Conservation (phyloP, 108 stramenopile species). For the Aurantiochytrium sp. region DNA sequence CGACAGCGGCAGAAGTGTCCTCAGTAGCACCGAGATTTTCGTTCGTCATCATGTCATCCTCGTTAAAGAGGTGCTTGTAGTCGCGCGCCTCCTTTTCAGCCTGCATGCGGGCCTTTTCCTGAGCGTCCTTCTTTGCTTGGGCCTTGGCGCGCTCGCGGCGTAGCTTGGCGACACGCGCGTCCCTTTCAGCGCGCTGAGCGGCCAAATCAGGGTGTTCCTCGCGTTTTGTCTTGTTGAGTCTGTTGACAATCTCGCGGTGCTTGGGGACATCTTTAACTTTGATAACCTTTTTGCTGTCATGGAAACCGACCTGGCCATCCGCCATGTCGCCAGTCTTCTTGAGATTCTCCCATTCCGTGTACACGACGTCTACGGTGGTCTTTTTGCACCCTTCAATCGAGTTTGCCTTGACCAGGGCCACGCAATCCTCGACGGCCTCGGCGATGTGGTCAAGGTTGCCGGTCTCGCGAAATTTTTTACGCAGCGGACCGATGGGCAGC, state of each 20-base stretch:
- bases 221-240: slow-evolving; percentile 46
- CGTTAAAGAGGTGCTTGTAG: slow-evolving; percentile 25
- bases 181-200: slow-evolving; percentile 11
- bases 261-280: not conserved
- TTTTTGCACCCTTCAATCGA: slow-evolving; percentile 59
- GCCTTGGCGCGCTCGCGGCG: not conserved
- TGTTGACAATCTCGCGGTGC: not conserved
- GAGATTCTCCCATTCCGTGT: slow-evolving; percentile 56
- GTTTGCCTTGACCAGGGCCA: slow-evolving; percentile 51
- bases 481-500: not conserved
- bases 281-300: slow-evolving; percentile 27
- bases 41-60: slow-evolving; percentile 29
- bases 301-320: slow-evolving; percentile 55
- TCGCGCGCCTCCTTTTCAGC: slow-evolving; percentile 24
- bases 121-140: slow-evolving; percentile 13
- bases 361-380: slow-evolving; percentile 45
- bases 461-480: not conserved
- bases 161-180: not conserved
- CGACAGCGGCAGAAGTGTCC: slow-evolving; percentile 21
- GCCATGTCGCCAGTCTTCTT: slow-evolving; percentile 53
- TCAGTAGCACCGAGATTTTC: not conserved
- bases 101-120: not conserved
- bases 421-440: slow-evolving; percentile 28
- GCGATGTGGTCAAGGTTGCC: not conserved
- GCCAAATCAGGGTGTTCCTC: slow-evolving; percentile 45